Percentiles rank a stretch among this genome's conserved stretches.
These are phyloP conservation scores for Aspergillus olivimuriae DNA, from an alignment of 495 filamentous ascomycete genomes.

Conservation along the genomic window DNA sequence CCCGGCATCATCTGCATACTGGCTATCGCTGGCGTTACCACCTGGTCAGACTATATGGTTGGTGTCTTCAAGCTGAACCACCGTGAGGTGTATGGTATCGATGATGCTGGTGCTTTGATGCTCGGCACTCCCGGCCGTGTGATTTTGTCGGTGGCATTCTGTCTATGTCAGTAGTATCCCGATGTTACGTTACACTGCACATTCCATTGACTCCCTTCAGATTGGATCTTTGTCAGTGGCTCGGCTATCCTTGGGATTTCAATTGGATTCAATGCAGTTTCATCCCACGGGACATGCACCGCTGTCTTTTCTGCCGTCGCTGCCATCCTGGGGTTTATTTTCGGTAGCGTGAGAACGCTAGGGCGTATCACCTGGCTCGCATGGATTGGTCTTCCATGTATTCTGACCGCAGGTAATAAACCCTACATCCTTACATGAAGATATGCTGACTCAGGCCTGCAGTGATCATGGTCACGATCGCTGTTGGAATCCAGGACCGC, in stretches of 20 bases:
- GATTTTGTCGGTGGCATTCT: slow-evolving; percentile 49
- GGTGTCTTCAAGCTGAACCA: slow-evolving; percentile 61
- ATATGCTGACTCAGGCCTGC: no score
- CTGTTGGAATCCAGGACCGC: slow-evolving; percentile 43
- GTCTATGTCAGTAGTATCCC: slow-evolving; percentile 29
- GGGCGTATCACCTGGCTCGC: slow-evolving; percentile 28
- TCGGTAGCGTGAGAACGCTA: slow-evolving; percentile 27
- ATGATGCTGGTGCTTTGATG: slow-evolving; percentile 57
- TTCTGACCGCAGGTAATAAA: slow-evolving; percentile 23
- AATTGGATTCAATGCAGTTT: slow-evolving; percentile 61
- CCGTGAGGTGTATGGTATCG: slow-evolving; percentile 57
- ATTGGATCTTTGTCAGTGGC: slow-evolving; percentile 23
- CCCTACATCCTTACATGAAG: no score
- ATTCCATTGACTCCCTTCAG: no score
- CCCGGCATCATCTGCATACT: slow-evolving; percentile 41
- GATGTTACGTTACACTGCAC: no score
- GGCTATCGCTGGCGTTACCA: slow-evolving; percentile 50
- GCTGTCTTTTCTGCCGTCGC: slow-evolving; percentile 28
- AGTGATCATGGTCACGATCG: slow-evolving; percentile 61
- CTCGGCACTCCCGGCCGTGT: slow-evolving; percentile 54
- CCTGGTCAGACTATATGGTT: slow-evolving; percentile 63
- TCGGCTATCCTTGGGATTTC: slow-evolving; percentile 57
- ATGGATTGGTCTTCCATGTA: slow-evolving; percentile 27
- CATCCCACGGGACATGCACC: slow-evolving; percentile 55
- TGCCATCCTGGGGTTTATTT: slow-evolving; percentile 22